Evolutionary conservation across 2,329 filamentous ascomycete species (phyloP), one percentile per base, ranked within the genome.

Genomic region (Xylaria sp.): DNA sequence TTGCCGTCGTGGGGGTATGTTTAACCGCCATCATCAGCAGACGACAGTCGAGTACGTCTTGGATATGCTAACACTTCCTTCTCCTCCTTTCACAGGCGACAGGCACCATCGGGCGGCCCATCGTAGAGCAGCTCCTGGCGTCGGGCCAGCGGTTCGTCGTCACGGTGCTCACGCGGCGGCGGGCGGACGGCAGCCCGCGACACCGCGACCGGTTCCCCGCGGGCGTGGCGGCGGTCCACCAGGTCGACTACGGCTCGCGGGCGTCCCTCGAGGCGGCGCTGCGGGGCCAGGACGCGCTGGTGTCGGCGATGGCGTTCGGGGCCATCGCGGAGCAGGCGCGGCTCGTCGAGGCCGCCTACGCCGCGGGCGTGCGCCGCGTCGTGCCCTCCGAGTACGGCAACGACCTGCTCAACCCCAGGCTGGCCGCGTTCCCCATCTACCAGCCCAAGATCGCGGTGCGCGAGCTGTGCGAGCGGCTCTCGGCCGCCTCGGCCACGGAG

Each of bases 321-420:
- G 61, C 53, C 29, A 56, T 60, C 18, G 73, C 72, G 19, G 66
- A 75, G 2, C 80, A 84, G 60, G 70, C 69, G 22, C 73, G 72
- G 38, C 67, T 83, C 52, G 77, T 83, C 44, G 77, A 83, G 44
- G 81, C 80, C 1, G 75, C 79, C 39, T 74, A 79, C 38, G 72
- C 73, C 8, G 80, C 79, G 4, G 78, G 80, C 16, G 78, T 84
- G 2, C 74, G 78, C 60, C 72, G 78, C 17, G 81, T 82, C 68
- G 71, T 83, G 37, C 79, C 80, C 7, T 76, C 76, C 11, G 80
- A 84, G 57, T 84, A 76, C 34, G 63, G 61, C n/a, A 71, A 68
- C 13, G 67, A 71, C 68, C 66, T 69, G 13, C 42, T 63, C 39
- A 59, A 64, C n/a, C 56, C 59, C 4, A 62, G 60, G 29, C 54